Percentiles rank a stretch among this genome's conserved stretches.
phyloP scores from a whole-genome alignment of 2,329 filamentous ascomycete species.

The Colletotrichum australisinense region DNA sequence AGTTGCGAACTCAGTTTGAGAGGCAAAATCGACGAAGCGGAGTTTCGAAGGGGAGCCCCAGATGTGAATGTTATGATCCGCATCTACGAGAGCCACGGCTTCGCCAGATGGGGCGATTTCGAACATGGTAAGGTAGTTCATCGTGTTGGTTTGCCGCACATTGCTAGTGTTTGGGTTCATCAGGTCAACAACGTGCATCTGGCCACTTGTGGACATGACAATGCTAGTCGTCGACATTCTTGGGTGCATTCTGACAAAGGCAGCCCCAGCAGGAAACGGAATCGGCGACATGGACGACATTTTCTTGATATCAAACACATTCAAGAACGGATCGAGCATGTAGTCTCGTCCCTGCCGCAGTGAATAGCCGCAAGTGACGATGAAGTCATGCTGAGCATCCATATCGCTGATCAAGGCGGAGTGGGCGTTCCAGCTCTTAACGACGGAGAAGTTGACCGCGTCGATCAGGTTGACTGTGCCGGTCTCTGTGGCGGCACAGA shows the following conservation, averaged over 20 bases:
- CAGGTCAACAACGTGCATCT: constrained; percentile 95
- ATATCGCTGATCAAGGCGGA: constrained; percentile 92
- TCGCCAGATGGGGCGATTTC: constrained; percentile 91
- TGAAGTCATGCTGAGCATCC: constrained; percentile 94
- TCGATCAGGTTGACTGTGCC: constrained; percentile 91
- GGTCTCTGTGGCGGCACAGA: constrained; percentile 88
- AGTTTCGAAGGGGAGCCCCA: constrained; percentile 91
- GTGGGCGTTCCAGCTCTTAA: constrained; percentile 93
- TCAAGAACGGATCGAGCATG: constrained; percentile 91
- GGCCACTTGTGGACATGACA: constrained; percentile 89
- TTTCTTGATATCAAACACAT: constrained; percentile 95
- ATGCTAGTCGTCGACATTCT: constrained; percentile 95
- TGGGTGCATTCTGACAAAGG: constrained; percentile 96
- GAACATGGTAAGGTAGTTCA: constrained; percentile 80
- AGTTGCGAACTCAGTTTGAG: constrained; percentile 82
- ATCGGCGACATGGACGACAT: constrained; percentile 89
- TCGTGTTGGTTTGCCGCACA: constrained; percentile 80
- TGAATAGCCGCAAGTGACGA: constrained; percentile 95
- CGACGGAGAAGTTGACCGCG: constrained; percentile 78
- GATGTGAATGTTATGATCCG: constrained; percentile 81
- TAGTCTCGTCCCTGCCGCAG: constrained; percentile 78
- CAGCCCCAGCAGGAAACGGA: constrained; percentile 90
- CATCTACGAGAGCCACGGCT: constrained; percentile 83
- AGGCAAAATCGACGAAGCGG: constrained; percentile 85
- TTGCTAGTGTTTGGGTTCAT: constrained; percentile 93